These are phyloP conservation scores for Apium graveolens DNA, from an alignment of 129 eudicot genomes.

Conservation along the genomic window DNA sequence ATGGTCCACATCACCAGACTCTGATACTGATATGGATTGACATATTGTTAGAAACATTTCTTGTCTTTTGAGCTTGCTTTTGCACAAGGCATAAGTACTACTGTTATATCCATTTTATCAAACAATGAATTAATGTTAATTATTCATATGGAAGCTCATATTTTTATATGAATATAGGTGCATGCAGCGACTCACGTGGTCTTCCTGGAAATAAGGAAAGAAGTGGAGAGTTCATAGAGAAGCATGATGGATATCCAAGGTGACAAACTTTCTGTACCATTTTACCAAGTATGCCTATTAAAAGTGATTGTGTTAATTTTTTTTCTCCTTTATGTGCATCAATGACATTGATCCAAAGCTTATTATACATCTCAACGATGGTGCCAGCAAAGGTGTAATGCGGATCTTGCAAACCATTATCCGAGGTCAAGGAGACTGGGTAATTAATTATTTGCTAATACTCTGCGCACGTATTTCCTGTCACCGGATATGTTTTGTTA, in stretches of 20 bases:
- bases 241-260: slow-evolving; percentile 99
- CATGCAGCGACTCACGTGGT: slow-evolving; percentile 98
- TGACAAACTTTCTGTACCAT: slow-evolving; percentile 13
- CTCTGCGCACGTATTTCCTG: background rate
- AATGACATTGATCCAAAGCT: slow-evolving; percentile 87
- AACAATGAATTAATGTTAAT: background rate
- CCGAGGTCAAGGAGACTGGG: slow-evolving; percentile 81
- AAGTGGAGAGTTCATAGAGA: slow-evolving; percentile 82
- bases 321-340: slow-evolving; percentile 1
- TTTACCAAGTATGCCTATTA: slow-evolving; percentile 1
- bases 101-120: background rate
- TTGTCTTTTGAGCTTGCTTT: background rate
- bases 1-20: background rate
- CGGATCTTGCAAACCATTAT: slow-evolving; percentile 76
- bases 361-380: slow-evolving; percentile 87
- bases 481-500: background rate
- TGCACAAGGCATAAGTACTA: background rate
- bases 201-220: slow-evolving; percentile 91
- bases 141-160: background rate
- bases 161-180: slow-evolving; percentile 44
- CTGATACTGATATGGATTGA: background rate
- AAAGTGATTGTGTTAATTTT: background rate
- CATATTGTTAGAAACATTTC: background rate
- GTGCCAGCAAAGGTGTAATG: slow-evolving; percentile 99
- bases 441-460: slow-evolving; percentile 22